phyloP scores from a whole-genome alignment of 768 basidiomycete species.

The Mycena indigotica region DNA sequence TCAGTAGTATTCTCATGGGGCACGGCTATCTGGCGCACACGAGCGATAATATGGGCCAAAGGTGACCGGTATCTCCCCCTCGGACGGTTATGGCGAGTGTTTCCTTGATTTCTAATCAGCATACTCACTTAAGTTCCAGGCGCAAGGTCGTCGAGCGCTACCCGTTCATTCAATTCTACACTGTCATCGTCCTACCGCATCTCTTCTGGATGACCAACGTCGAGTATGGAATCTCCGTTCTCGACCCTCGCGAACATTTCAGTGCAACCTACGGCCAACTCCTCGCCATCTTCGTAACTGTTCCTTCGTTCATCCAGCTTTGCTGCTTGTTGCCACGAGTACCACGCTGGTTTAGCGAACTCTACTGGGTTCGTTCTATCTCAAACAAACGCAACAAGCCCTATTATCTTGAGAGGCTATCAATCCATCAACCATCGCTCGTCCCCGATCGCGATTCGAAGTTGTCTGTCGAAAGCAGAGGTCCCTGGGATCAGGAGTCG shows the following conservation, averaged over 20 bases:
- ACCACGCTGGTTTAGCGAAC: conserved; percentile 8
- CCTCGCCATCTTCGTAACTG: conserved; percentile 22
- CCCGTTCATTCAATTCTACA: conserved; percentile 21
- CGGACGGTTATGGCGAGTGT: conserved; percentile 10
- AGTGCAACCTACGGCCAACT: conserved; percentile 19
- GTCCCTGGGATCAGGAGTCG: too few species aligned
- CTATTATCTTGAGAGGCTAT: background rate
- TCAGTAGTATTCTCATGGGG: conserved; percentile 7
- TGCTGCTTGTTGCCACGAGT: conserved; percentile 6
- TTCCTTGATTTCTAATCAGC: background rate
- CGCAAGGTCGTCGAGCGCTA: conserved; percentile 16
- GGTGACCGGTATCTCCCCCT: conserved; percentile 5
- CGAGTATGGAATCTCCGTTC: conserved; percentile 4
- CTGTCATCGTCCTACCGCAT: background rate
- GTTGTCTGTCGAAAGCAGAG: too few species aligned
- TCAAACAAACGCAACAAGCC: conserved; percentile 10
- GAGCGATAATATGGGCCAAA: conserved; percentile 21
- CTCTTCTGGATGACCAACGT: conserved; percentile 19
- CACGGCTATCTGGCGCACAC: conserved; percentile 11
- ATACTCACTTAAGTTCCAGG: conserved; percentile 2
- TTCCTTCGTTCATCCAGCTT: conserved; percentile 18
- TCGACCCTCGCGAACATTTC: conserved; percentile 12
- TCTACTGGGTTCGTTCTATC: conserved; percentile 13
- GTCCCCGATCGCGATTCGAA: too few species aligned
- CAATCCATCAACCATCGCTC: too few species aligned